phyloP scores from a whole-genome alignment of 768 basidiomycete species.

The Boletellus sp. region DNA sequence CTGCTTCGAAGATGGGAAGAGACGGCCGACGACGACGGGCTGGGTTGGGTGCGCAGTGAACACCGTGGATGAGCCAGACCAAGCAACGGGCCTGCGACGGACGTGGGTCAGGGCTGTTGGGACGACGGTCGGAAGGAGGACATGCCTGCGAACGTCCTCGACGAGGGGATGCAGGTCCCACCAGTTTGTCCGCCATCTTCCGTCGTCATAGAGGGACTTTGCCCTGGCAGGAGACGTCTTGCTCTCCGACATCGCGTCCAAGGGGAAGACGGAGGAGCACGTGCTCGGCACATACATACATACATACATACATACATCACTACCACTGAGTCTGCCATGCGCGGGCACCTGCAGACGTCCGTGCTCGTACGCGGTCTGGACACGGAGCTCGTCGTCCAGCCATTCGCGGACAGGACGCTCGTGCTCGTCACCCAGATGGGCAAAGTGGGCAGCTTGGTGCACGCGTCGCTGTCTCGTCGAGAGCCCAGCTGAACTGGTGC shows the following conservation, averaged over 20 bases:
- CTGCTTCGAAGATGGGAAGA: conserved; percentile 68
- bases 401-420: conserved; percentile 74
- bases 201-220: conserved; percentile 45
- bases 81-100: conserved; percentile 56
- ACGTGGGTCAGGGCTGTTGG: background rate
- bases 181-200: conserved; percentile 63
- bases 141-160: conserved; percentile 54
- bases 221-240: conserved; percentile 46
- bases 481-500: background rate
- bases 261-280: background rate
- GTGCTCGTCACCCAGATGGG: conserved; percentile 89
- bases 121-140: background rate
- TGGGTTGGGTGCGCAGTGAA: conserved; percentile 65
- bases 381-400: conserved; percentile 77
- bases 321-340: conserved; percentile 15
- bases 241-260: conserved; percentile 21
- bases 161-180: conserved; percentile 67
- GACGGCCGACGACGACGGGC: conserved; percentile 56
- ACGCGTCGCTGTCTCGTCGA: conserved; percentile 7
- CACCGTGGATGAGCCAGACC: conserved; percentile 67
- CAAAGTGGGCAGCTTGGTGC: conserved; percentile 85
- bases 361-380: conserved; percentile 49
- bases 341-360: conserved; percentile 39
- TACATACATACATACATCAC: background rate
- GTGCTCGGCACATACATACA: background rate